phyloP scores from a whole-genome alignment of 2,329 filamentous ascomycete species.

The Xylogone sp. region DNA sequence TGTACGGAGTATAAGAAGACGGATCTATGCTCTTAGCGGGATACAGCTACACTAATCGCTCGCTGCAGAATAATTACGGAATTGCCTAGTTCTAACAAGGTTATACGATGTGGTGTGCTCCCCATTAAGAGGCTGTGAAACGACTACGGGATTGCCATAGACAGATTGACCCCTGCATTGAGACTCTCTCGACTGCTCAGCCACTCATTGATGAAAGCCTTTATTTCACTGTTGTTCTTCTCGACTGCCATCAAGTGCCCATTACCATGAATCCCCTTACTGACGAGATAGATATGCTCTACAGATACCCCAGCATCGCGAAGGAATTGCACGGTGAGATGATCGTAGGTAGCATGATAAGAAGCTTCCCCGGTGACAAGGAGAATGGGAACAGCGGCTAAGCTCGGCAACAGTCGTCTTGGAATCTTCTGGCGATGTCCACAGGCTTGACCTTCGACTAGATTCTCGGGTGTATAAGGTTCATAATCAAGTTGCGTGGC shows the following conservation, averaged over 20 bases:
- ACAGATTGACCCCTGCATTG: neutral
- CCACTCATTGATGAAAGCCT: constrained; percentile 20
- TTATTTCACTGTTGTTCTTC: constrained; percentile 37
- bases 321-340: constrained; percentile 35
- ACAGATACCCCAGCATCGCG: constrained; percentile 35
- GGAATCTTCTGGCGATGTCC: neutral
- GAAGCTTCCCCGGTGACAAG: constrained; percentile 36
- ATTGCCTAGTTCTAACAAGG: too few relatives aligned
- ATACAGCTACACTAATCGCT: too few relatives aligned
- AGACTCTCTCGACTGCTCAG: neutral
- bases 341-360: constrained; percentile 40
- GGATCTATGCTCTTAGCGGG: too few relatives aligned
- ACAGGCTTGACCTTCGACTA: neutral
- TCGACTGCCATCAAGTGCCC: constrained; percentile 44
- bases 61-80: too few relatives aligned
- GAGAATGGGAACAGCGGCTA: constrained; percentile 28
- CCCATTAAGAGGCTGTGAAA: too few relatives aligned
- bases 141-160: too few relatives aligned
- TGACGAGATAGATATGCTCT: constrained; percentile 31
- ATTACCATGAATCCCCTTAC: constrained; percentile 36
- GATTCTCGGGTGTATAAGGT: constrained; percentile 15
- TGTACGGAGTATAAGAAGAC: too few relatives aligned
- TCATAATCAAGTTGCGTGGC: constrained; percentile 27
- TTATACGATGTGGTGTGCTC: too few relatives aligned
- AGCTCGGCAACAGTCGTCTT: constrained; percentile 27